Evolutionary conservation across 2,329 filamentous ascomycete species (phyloP).

Genomic region (Cladosporium sp.): DNA sequence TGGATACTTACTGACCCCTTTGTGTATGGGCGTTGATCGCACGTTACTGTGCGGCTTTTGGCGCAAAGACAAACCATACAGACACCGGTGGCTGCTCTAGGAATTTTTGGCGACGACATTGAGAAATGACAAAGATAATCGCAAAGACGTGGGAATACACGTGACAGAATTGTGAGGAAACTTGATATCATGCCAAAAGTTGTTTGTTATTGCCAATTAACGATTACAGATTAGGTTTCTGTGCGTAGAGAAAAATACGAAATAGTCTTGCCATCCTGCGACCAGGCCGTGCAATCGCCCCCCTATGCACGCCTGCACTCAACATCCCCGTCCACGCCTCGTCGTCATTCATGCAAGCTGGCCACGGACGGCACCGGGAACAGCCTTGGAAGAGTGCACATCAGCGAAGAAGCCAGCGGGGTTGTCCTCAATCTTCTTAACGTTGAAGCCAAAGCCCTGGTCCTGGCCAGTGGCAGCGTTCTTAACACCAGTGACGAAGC

Average conservation of each 20-base stretch:
- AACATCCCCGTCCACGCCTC: too few relatives aligned
- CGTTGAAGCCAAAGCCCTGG: conserved; percentile 52
- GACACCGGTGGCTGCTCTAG: too few relatives aligned
- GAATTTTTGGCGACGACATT: too few relatives aligned
- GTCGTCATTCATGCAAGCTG: conserved; percentile 36
- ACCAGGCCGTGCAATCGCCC: too few relatives aligned
- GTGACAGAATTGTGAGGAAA: too few relatives aligned
- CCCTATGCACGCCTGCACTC: too few relatives aligned
- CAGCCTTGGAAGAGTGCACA: conserved; percentile 52
- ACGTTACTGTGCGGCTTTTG: too few relatives aligned
- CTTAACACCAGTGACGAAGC: conserved; percentile 47
- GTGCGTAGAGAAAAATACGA: neutral
- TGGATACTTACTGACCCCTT: too few relatives aligned
- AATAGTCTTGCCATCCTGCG: neutral
- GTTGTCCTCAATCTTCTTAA: conserved; percentile 55
- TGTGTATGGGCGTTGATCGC: too few relatives aligned
- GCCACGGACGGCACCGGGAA: conserved; percentile 56
- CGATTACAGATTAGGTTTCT: neutral
- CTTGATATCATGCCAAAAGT: neutral
- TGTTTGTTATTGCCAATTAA: neutral
- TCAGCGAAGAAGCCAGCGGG: conserved; percentile 57
- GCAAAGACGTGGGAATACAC: too few relatives aligned
- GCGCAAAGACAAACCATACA: too few relatives aligned
- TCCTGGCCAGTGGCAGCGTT: conserved; percentile 45
- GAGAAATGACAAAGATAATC: too few relatives aligned